phyloP scores from a whole-genome alignment of 164 flowering plant genomes.

The Saururus chinensis region DNA sequence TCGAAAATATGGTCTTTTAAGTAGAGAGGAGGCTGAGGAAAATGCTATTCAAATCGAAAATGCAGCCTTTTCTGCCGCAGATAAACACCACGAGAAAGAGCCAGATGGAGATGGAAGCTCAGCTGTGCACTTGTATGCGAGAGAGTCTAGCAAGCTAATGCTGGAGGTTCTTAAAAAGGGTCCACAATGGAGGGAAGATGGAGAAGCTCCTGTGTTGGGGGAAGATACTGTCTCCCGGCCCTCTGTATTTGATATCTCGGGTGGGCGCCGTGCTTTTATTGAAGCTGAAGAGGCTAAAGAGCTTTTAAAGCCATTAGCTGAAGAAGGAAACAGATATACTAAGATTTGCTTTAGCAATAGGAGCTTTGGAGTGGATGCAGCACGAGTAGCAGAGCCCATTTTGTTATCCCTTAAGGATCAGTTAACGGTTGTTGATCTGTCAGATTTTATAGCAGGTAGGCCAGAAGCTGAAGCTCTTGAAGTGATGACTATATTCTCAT shows the following conservation, averaged over 20 bases:
- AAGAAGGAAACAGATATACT: conserved; percentile 47
- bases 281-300: conserved; percentile 72
- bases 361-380: conserved; percentile 79
- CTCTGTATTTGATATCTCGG: conserved; percentile 72
- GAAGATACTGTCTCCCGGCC: conserved; percentile 4
- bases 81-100: conserved; percentile 57
- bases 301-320: conserved; percentile 51
- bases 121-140: conserved; percentile 92
- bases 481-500: conserved; percentile 69
- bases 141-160: conserved; percentile 74
- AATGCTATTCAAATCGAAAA: conserved; percentile 73
- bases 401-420: conserved; percentile 55
- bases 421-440: conserved; percentile 70
- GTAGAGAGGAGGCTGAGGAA: conserved; percentile 65
- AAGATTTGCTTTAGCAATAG: conserved; percentile 89
- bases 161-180: conserved; percentile 72
- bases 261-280: conserved; percentile 58
- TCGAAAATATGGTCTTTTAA: conserved; percentile 52
- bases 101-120: conserved; percentile 97
- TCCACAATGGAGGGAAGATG: conserved; percentile 19
- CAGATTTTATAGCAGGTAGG: conserved; percentile 89
- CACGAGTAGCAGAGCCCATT: conserved; percentile 69
- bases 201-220: conserved; percentile 14
- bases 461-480: conserved; percentile 82
- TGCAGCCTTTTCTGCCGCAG: conserved; percentile 58